Base-by-base conservation (phyloP, 768 basidiomycete genomes). In the Daedalea quercina region DNA sequence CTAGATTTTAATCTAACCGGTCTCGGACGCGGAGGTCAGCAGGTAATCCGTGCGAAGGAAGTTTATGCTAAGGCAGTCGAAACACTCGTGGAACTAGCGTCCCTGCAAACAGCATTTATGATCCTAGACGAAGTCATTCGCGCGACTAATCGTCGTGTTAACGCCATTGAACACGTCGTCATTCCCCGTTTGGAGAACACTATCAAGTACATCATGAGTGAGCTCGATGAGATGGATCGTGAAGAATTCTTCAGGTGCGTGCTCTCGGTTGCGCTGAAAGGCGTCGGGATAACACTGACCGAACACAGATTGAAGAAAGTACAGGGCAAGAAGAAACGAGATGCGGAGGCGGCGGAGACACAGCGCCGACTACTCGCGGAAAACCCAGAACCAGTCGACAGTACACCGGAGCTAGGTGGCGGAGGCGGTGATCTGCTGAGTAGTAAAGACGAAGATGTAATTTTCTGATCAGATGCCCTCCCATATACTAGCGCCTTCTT, bases 121-220 rank as follows among this genome's bases (percentile, higher is more conserved):
- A 97, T 98, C 60, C 81, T 99, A 34, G 96, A 99, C 70, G 96
- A 98, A 71, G 96, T 98, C 55, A 99, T 99, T 64, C 89, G 92
- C 44, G 93, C 94, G n/a, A 98, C 96, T 34, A 99, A 98, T 69
- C 89, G 96, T 48, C 85, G 96, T 57, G 96, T 99, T 37, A 99
- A 99, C 64, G 96, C 96, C 2, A 95, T 99, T 58, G 96, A 99
- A 63, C 93, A 99, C 66, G 85, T 99, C 58, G 76, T 99, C 61
- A 97, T 99, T 53, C 96, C 96, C 17, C 80, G 87, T 42, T 73
- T 99, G 47, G 95, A 98, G 44, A 97, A 97, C 69, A 98, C 96
- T 13, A 92, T 99, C 76, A 91, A 90, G 63, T 99, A 97, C 67
- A 97, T 99, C 67, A 78, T 93, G 64, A 95, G 93, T 53, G 96